These are phyloP conservation scores for Penicillium verhagenii DNA, from an alignment of 495 filamentous ascomycete genomes.

Conservation along the genomic window DNA sequence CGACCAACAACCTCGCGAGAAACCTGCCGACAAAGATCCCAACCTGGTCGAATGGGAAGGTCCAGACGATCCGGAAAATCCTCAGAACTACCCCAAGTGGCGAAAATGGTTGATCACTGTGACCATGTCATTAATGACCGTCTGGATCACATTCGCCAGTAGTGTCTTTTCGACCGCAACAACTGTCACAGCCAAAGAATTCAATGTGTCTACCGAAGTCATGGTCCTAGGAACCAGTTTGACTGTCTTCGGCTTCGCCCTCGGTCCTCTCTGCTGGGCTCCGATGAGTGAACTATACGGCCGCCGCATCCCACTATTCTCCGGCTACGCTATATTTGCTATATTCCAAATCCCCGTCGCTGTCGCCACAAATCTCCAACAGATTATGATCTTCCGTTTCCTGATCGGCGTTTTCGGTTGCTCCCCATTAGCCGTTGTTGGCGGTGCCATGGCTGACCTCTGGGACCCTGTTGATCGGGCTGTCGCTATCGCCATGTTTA, in stretches of 20 bases:
- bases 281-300: constrained; percentile 60
- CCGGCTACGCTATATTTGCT: constrained; percentile 55
- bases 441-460: constrained; percentile 61
- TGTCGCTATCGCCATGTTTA: constrained; percentile 58
- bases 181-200: constrained; percentile 45
- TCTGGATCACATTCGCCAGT: constrained; percentile 59
- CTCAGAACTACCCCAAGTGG: constrained; percentile 60
- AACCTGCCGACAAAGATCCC: constrained; percentile 32
- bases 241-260: constrained; percentile 54
- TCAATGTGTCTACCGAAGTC: constrained; percentile 52
- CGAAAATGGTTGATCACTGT: constrained; percentile 73
- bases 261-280: constrained; percentile 56
- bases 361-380: constrained; percentile 56
- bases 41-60: constrained; percentile 47
- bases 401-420: constrained; percentile 62
- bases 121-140: constrained; percentile 55
- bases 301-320: constrained; percentile 54
- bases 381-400: constrained; percentile 61
- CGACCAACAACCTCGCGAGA: constrained; percentile 6
- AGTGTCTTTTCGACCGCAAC: constrained; percentile 60
- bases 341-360: constrained; percentile 63
- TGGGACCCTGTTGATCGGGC: constrained; percentile 61
- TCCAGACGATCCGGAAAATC: constrained; percentile 65
- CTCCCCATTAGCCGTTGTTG: constrained; percentile 60
- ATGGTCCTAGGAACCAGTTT: constrained; percentile 57